Base-by-base conservation (phyloP, 2,329 filamentous ascomycete species). In the Paracoccidioides brasiliensis region DNA sequence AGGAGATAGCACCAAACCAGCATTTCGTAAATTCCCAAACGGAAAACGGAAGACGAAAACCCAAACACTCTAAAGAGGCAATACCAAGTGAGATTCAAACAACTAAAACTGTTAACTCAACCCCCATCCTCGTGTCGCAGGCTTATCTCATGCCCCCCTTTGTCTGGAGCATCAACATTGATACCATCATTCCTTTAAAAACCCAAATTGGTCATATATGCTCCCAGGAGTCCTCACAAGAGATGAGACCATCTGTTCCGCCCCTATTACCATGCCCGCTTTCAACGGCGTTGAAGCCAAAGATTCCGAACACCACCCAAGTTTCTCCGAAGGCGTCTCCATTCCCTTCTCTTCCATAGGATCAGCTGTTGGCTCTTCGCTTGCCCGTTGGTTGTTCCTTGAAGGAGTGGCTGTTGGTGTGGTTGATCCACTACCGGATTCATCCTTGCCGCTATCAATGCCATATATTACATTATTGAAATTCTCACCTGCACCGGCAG, bases 221-320 rank as follows among this genome's bases (percentile, higher is more conserved):
- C 54, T 55, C n/a, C 54, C 54, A 10, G 54, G 52, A 3, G 52
- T 54, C n/a, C 42, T 35, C n/a, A 48, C 42, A 40, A 48, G 35
- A 4, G 42, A 40, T 40, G 52, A 37, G 5, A 14, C 12, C 28
- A 22, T 9, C 10, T 38, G 3, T 32, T 40, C 28, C 33, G 28
- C 28, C 40, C 7, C 43, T 8, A 14, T 15, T 62, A 4, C 62
- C 58, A 53, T 66, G 64, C 28, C 65, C 0, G 33, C 33, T 40
- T 32, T 51, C 15, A 51, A 51, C 1, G 49, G 49, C 22, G 49
- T 51, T 8, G 49, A 40, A 38, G 9, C 46, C 46, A 22, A 10
- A 3, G n/a, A 32, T 8, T n/a, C 33, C n/a, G 7, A 6, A 14
- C n/a, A 28, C 22, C 9, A 7, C 32, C 35, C 32, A n/a, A 15